phyloP scores from a whole-genome alignment of 2,329 filamentous ascomycete genomes.

The Pyricularia pennisetigena region DNA sequence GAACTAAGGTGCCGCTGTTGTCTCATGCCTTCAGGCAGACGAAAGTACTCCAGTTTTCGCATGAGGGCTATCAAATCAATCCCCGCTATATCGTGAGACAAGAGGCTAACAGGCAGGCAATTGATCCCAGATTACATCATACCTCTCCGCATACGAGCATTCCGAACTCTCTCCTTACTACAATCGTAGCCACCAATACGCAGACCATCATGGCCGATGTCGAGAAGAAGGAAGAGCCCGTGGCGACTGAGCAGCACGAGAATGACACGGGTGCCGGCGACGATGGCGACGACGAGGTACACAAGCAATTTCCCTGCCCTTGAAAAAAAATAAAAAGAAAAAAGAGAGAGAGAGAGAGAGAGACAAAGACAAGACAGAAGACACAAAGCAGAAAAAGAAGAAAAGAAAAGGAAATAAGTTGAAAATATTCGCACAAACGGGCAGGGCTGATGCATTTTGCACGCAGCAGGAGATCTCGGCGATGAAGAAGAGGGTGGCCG shows the following conservation, averaged over 20 bases:
- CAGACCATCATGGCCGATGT: constrained; percentile 2
- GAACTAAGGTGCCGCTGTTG: background rate
- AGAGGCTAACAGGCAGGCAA: background rate
- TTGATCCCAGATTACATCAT: background rate
- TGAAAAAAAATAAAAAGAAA: background rate
- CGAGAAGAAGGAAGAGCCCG: constrained; percentile 1
- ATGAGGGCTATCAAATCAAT: background rate
- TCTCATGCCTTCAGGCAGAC: background rate
- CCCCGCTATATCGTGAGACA: background rate
- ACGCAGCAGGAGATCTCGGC: constrained; percentile 69
- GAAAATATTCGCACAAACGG: background rate
- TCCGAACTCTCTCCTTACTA: background rate
- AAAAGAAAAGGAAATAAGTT: background rate
- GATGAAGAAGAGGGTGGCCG: constrained; percentile 78
- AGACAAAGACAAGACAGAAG: background rate
- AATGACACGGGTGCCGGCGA: constrained; percentile 2
- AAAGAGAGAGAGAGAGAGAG: no score
- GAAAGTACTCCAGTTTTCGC: background rate
- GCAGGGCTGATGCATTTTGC: constrained; percentile 1
- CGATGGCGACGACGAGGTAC: constrained; percentile 6
- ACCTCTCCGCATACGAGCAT: background rate
- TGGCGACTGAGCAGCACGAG: background rate
- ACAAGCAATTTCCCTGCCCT: background rate
- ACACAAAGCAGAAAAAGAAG: background rate
- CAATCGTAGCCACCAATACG: background rate